Percentiles rank a stretch among this genome's conserved stretches.
Conservation (phyloP, 108 stramenopile genomes). For the Discostella pseudostelligera region DNA sequence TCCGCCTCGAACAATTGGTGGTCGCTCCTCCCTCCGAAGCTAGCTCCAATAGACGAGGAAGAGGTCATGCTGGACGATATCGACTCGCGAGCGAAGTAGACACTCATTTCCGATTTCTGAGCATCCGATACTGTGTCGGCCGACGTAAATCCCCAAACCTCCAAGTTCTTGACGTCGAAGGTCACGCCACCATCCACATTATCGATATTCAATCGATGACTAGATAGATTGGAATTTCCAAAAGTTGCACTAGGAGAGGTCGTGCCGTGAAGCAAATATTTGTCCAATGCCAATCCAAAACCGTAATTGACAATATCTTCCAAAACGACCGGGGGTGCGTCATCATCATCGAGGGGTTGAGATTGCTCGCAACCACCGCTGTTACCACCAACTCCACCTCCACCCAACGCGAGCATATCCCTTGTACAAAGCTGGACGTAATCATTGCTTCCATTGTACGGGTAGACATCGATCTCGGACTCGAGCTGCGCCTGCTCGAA, state of each 20-base stretch:
- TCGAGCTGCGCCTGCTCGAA: constrained; percentile 75
- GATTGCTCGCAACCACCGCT: constrained; percentile 2
- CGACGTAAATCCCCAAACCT: constrained; percentile 80
- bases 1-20: constrained; percentile 9
- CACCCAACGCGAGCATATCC: constrained; percentile 71
- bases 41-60: constrained; percentile 2
- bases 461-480: constrained; percentile 78
- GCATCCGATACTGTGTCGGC: constrained; percentile 61
- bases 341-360: constrained; percentile 3
- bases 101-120: constrained; percentile 56
- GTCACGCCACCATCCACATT: constrained; percentile 39
- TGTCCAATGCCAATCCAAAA: constrained; percentile 66
- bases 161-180: constrained; percentile 73
- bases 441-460: constrained; percentile 68
- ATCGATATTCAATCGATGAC: neutral
- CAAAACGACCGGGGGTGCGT: constrained; percentile 10
- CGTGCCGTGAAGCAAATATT: constrained; percentile 63
- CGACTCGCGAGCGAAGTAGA: constrained; percentile 33
- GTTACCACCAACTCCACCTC: constrained; percentile 39
- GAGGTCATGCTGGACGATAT: constrained; percentile 12
- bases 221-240: constrained; percentile 55
- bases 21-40: neutral
- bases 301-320: constrained; percentile 52
- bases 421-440: constrained; percentile 67
- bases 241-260: constrained; percentile 78